Evolutionary conservation across 1,284 basidiomycete genomes (phyloP), one percentile per base, ranked within the genome.

Genomic region (Flammula alnicola): DNA sequence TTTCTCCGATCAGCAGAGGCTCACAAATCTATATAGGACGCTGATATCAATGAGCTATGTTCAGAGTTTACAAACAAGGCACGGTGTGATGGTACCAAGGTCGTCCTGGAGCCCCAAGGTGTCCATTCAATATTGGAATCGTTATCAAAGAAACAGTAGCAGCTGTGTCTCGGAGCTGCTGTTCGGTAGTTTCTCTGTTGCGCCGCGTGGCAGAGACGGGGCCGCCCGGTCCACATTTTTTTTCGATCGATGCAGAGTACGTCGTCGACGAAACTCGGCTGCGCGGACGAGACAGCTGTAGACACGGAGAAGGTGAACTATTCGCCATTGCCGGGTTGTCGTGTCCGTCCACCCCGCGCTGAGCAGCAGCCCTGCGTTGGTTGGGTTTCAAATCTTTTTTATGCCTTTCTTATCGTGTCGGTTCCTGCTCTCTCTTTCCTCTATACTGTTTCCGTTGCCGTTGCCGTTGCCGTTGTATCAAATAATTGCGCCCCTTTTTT

Each of bases 41-140:
- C 80, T 31, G 89, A 91, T 60, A 83, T 92, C 54, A 88, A 86
- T 56, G 76, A 85, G 42, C 72, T 92, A 14, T 92, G 89, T 62
- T 64, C 79, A 7, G 86, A 91, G 66, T 90, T 92, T 62, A 80
- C 87, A 35, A 78, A 69, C 61, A 91, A 92, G 70, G 89, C 90
- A 39, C 77, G 81, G 43, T 92, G 89, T 62, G 88, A 91, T 55
- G 89, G 90, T 25, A 83, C 81, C 25, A 88, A 88, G 69, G 85
- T 90, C 33, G 88, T 90, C 16, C 70, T 90, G 42, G 86, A 90
- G 62, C 86, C 86, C 11, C 73, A 79, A 59, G 80, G 84, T 25
- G 83, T 89, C 55, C 72, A 75, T 56, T 75, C 79, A 52, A 83
- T 90, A 59, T 71, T 89, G 52, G 80, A 86, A 63, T 75, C 70